These are phyloP conservation scores for Cyclocybe aegerita DNA, from an alignment of 768 basidiomycete genomes.

Conservation along the genomic window DNA sequence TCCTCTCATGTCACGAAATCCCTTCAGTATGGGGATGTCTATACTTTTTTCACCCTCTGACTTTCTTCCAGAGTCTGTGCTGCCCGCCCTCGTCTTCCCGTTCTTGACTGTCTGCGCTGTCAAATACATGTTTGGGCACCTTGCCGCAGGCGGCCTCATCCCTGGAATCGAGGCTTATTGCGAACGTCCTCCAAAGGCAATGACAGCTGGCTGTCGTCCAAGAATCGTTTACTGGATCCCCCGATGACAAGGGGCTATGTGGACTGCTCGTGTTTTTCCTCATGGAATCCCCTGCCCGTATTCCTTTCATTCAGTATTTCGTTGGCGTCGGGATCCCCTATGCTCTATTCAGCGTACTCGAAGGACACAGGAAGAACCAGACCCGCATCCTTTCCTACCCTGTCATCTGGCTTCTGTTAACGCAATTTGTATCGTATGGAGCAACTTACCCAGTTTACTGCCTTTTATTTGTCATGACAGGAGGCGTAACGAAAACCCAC, in stretches of 20 bases:
- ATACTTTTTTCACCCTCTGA: too few species aligned
- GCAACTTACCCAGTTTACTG: conserved; percentile 42
- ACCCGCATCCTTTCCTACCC: conserved; percentile 36
- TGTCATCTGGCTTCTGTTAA: conserved; percentile 32
- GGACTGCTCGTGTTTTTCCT: conserved; percentile 46
- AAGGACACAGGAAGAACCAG: conserved; percentile 34
- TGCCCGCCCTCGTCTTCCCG: too few species aligned
- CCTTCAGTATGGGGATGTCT: too few species aligned
- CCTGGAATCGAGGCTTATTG: too few species aligned
- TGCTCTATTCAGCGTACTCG: conserved; percentile 35
- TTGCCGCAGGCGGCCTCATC: too few species aligned
- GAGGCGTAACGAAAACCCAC: conserved; percentile 11
- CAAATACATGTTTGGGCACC: too few species aligned
- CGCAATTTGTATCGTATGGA: conserved; percentile 38
- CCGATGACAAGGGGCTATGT: conserved; percentile 35
- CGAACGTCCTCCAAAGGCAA: too few species aligned
- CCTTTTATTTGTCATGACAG: conserved; percentile 38
- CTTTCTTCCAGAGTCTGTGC: too few species aligned
- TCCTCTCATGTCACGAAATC: too few species aligned
- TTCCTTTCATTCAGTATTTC: conserved; percentile 32
- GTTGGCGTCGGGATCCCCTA: conserved; percentile 26
- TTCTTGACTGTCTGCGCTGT: too few species aligned
- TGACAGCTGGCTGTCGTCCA: too few species aligned
- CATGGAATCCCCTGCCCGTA: conserved; percentile 22
- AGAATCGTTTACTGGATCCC: background rate